Percentiles rank a stretch among this genome's conserved stretches.
Evolutionary conservation across 2,329 filamentous ascomycete species (phyloP).

Genomic region (Fusarium luffae): DNA sequence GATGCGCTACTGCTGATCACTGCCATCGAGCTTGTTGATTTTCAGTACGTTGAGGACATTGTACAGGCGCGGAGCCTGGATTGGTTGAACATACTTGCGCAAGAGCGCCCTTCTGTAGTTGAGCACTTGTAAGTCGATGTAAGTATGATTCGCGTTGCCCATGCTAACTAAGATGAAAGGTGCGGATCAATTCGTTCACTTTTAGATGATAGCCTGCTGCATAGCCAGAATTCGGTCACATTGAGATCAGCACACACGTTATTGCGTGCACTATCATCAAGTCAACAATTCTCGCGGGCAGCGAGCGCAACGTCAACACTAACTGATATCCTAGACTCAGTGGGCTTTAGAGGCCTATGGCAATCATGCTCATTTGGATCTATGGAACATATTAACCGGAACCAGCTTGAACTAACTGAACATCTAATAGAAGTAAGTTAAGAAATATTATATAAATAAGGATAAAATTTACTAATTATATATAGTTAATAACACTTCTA

Average conservation of each 20-base stretch:
- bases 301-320: constrained; percentile 61
- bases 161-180: constrained; percentile 48
- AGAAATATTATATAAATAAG: too few relatives aligned
- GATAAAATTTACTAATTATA: too few relatives aligned
- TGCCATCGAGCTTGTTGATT: constrained; percentile 73
- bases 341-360: constrained; percentile 74
- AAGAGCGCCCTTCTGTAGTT: constrained; percentile 65
- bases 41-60: constrained; percentile 71
- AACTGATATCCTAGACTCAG: constrained; percentile 65
- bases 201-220: constrained; percentile 70
- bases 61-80: constrained; percentile 68
- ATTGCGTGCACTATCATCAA: constrained; percentile 67
- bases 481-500: not conserved
- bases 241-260: constrained; percentile 70
- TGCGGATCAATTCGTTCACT: constrained; percentile 67
- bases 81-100: constrained; percentile 70
- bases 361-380: constrained; percentile 64
- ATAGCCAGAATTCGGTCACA: constrained; percentile 70
- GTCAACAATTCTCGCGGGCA: constrained; percentile 61
- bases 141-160: too few relatives aligned
- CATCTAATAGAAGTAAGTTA: constrained; percentile 68
- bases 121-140: constrained; percentile 63
- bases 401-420: constrained; percentile 64
- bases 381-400: constrained; percentile 47
- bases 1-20: constrained; percentile 71